Percentiles rank a stretch among this genome's conserved stretches.
phyloP scores from a whole-genome alignment of 768 basidiomycete genomes.

The Galerina marginata region DNA sequence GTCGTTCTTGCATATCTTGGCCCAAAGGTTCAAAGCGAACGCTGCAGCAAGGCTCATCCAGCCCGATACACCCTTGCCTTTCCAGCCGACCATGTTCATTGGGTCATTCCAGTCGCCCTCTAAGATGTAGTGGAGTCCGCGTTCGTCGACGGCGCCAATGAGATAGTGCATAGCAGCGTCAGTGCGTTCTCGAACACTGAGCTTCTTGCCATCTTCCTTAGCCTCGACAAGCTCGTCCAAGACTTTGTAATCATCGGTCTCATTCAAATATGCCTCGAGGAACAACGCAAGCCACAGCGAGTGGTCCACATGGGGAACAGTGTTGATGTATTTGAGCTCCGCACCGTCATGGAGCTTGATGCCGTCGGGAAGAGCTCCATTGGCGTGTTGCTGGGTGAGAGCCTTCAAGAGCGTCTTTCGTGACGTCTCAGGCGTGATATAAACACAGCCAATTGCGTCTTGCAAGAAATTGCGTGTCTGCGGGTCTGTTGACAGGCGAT shows the following conservation, averaged over 20 bases:
- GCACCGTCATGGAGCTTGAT: neutral
- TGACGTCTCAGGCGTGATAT: neutral
- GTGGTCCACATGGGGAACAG: conserved; percentile 1
- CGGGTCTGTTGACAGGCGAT: neutral
- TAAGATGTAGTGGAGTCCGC: neutral
- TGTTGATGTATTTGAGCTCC: conserved; percentile 1
- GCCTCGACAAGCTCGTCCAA: neutral
- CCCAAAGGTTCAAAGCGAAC: neutral
- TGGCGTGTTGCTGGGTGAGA: conserved; percentile 1
- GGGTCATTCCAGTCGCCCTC: conserved; percentile 2
- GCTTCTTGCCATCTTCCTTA: neutral
- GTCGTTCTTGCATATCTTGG: conserved; percentile 1
- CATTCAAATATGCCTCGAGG: neutral
- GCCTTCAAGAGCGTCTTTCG: neutral
- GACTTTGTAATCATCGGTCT: neutral
- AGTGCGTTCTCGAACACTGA: neutral
- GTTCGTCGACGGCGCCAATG: conserved; percentile 1
- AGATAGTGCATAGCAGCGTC: conserved; percentile 1
- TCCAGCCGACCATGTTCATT: conserved; percentile 4
- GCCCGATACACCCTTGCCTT: neutral
- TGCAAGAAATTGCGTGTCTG: neutral
- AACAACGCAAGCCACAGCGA: neutral
- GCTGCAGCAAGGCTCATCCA: conserved; percentile 4
- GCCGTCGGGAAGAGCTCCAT: conserved; percentile 1
- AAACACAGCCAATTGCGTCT: neutral